A percentile compares a stretch with the other conserved stretches of the same genome.
Conservation (phyloP, 306 rosid species). For the Acacia confusa region DNA sequence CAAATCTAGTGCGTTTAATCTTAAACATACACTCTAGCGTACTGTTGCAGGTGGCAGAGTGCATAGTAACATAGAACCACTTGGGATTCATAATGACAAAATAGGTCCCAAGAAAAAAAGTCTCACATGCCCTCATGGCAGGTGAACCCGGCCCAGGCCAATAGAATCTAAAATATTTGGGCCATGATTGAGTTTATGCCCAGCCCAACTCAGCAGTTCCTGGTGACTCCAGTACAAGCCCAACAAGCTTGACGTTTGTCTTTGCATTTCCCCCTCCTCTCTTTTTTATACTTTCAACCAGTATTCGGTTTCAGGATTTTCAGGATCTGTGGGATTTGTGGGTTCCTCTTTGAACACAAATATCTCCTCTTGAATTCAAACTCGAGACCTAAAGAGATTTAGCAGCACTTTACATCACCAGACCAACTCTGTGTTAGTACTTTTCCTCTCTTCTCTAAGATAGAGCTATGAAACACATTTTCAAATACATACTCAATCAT, state of each 20-base stretch:
- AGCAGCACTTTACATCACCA: too few species aligned
- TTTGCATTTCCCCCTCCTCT: too few species aligned
- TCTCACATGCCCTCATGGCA: neutral
- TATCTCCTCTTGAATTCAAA: too few species aligned
- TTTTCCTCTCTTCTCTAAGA: neutral
- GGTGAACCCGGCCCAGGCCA: neutral
- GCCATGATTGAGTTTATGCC: neutral
- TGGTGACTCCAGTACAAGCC: neutral
- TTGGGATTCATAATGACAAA: neutral
- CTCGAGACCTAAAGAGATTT: too few species aligned
- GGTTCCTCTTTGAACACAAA: too few species aligned
- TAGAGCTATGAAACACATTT: neutral
- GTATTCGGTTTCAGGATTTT: too few species aligned
- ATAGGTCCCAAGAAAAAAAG: neutral
- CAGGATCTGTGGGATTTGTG: too few species aligned
- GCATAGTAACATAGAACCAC: neutral
- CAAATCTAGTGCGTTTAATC: neutral
- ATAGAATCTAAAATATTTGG: neutral
- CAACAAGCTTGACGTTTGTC: neutral
- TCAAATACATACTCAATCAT: neutral
- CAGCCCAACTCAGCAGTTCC: neutral
- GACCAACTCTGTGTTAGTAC: too few species aligned
- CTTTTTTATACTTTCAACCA: too few species aligned
- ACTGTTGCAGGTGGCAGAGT: neutral
- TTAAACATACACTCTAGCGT: neutral